These are phyloP conservation scores for Termitomyces sp. DNA, from an alignment of 768 basidiomycete species.

Conservation along the genomic window DNA sequence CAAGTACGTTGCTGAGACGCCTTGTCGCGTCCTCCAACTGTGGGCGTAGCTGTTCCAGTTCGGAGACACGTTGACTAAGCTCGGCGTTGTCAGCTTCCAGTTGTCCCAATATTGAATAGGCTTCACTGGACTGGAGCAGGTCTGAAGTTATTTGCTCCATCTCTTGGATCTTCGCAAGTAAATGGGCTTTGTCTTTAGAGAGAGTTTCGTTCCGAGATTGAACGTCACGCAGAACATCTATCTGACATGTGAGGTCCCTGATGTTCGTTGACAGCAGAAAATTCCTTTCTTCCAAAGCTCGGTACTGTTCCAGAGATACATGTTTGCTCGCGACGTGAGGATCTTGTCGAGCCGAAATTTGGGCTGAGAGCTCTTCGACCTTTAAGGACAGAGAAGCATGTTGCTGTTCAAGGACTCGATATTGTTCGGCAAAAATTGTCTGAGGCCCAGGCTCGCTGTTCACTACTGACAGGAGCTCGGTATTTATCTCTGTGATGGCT, in stretches of 20 bases:
- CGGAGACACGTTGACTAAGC: conserved; percentile 7
- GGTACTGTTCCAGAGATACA: not conserved
- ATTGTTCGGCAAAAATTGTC: not conserved
- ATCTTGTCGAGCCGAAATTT: conserved; percentile 17
- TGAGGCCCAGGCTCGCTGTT: not conserved
- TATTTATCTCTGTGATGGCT: not conserved
- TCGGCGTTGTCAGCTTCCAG: conserved; percentile 12
- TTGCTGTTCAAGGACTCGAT: conserved; percentile 2
- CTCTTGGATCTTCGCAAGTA: conserved; percentile 21
- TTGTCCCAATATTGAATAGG: conserved; percentile 19
- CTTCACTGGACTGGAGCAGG: conserved; percentile 21
- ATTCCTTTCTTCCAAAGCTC: conserved; percentile 4
- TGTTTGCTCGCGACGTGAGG: conserved; percentile 19
- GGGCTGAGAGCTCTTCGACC: conserved; percentile 7
- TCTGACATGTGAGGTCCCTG: conserved; percentile 7
- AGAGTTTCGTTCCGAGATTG: conserved; percentile 21
- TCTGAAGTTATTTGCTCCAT: conserved; percentile 26
- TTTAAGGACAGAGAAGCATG: conserved; percentile 7
- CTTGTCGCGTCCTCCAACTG: conserved; percentile 6
- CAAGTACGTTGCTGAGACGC: conserved; percentile 18
- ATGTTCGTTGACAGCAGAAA: conserved; percentile 6
- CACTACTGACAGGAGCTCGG: not conserved
- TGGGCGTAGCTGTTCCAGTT: conserved; percentile 2
- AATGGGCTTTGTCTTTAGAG: conserved; percentile 21
- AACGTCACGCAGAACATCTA: conserved; percentile 14